Base-by-base conservation (phyloP, 139 green algal species). In the Closterium sp. region DNA sequence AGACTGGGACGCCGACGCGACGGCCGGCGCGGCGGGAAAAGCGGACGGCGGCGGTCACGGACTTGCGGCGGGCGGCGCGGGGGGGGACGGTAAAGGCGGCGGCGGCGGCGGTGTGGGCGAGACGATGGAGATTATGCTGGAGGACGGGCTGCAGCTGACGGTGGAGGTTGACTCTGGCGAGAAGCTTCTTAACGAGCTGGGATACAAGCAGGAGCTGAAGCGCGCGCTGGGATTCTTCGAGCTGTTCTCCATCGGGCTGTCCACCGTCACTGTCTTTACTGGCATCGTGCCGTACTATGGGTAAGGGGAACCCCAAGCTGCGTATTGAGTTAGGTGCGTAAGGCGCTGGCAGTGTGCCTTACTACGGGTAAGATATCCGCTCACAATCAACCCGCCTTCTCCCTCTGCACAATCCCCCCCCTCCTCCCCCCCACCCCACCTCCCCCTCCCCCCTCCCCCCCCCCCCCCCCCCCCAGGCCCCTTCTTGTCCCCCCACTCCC, bases 141-240 rank as follows among this genome's bases (percentile, higher is more conserved):
- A 69, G 23, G 43, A 69, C 43, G 43, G 43, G 43, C 36, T 55
- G 36, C 6, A 12, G 4, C 6, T 55, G 36, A 16, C 19, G 38
- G 38, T 9, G 16, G 38, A 66, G 38, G 38, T 23, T 1, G 38
- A 66, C 19, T 66, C 38, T 10, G 9, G 38, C 38, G 3, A 66
- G 38, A 66, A 66, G 66, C 89, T 69, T 9, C 66, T 91, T 6
- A 91, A 91, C 66, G 89, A 91, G 66, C 66, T 91, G n/a, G 89
- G 89, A 4, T 91, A 91, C 89, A 91, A 91, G 66, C 89, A 91
- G 66, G 84, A 86, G 55, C 89, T 91, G 19, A 66, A 23, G 38
- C 38, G 9, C 38, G 19, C 19, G 3, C 4, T 66, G 38, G 5
- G 38, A 9, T 10, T 66, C 38, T 66, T 66, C 38, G 38, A 66